These are phyloP conservation scores for Choanephora cucurbitarum DNA, from an alignment of 371 early-diverging fungal species.

Conservation along the genomic window DNA sequence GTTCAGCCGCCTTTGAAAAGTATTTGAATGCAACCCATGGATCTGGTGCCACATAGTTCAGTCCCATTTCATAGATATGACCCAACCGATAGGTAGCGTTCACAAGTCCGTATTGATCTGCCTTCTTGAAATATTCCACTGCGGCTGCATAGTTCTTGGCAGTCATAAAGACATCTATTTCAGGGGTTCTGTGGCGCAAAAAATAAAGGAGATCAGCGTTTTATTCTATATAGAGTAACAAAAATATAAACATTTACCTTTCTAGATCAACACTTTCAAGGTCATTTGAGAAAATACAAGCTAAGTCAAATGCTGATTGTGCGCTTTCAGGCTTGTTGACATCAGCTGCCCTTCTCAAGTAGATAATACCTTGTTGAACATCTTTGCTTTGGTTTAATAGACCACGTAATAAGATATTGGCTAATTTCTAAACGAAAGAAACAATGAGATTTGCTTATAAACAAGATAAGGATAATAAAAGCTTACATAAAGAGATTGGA, in stretches of 20 bases:
- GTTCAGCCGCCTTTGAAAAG: conserved; percentile 41
- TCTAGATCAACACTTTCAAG: conserved; percentile 29
- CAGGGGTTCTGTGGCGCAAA: not conserved
- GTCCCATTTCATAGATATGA: conserved; percentile 23
- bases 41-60: conserved; percentile 16
- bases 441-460: not conserved
- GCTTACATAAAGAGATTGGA: conserved; percentile 70
- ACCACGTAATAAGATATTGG: conserved; percentile 34
- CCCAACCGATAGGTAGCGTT: conserved; percentile 37
- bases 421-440: conserved; percentile 33
- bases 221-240: not conserved
- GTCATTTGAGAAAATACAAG: conserved; percentile 40
- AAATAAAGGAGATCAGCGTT: conserved; percentile 1
- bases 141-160: conserved; percentile 16
- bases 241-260: conserved; percentile 17
- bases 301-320: conserved; percentile 40
- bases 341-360: conserved; percentile 41
- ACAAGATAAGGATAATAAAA: not conserved
- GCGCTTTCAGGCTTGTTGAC: conserved; percentile 27
- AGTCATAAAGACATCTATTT: conserved; percentile 8
- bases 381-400: conserved; percentile 31
- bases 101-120: conserved; percentile 23
- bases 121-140: conserved; percentile 35
- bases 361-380: conserved; percentile 28
- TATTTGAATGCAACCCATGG: conserved; percentile 30